phyloP scores from a whole-genome alignment of 225 moss, liverwort and hornwort genomes.

The Marchantia paleacea region DNA sequence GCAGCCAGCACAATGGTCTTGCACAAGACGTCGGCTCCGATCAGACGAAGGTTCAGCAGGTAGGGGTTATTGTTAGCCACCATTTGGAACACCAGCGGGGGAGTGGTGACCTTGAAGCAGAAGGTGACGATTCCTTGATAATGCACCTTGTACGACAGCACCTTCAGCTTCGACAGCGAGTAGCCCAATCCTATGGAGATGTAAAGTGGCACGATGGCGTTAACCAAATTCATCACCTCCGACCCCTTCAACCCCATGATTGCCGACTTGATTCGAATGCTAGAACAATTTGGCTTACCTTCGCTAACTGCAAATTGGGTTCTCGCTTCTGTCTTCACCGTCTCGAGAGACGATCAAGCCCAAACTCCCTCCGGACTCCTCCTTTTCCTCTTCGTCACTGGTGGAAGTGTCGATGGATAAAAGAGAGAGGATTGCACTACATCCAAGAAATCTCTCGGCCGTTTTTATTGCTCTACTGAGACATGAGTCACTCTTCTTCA shows the following conservation, averaged over 20 bases:
- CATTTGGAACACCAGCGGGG: conserved; percentile 32
- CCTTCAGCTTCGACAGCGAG: conserved; percentile 13
- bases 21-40: conserved; percentile 33
- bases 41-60: conserved; percentile 23
- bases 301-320: background rate
- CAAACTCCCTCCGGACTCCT: no score
- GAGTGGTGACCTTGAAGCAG: conserved; percentile 16
- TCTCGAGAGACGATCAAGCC: background rate
- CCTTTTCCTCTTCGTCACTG: background rate
- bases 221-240: conserved; percentile 22
- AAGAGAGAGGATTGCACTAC: background rate
- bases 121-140: conserved; percentile 26
- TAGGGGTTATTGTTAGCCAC: conserved; percentile 36
- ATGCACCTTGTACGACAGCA: conserved; percentile 22
- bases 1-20: conserved; percentile 22
- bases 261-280: background rate
- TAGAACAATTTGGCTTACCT: no score
- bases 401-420: background rate
- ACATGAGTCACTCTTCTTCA: no score
- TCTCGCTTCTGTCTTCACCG: background rate
- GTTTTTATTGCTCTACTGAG: background rate
- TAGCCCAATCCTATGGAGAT: conserved; percentile 29
- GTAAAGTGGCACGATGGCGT: conserved; percentile 34
- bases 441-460: background rate
- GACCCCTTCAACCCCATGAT: conserved; percentile 19